Evolutionary conservation across 768 basidiomycete species (phyloP), one percentile per base, ranked within the genome.

Genomic region (Trametes cingulata): DNA sequence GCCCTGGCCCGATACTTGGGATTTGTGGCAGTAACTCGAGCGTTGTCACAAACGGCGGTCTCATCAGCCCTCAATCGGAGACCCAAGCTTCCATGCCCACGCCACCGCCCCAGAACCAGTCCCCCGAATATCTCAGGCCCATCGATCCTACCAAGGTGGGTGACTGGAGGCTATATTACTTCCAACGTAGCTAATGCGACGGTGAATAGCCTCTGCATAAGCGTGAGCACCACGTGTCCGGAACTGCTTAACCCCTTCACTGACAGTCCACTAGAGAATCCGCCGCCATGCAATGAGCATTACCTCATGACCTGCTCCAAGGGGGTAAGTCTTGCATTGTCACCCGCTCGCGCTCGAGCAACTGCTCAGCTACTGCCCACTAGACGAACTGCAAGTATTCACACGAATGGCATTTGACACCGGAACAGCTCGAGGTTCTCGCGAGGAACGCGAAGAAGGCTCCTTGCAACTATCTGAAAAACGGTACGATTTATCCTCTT

Each of bases 271-370:
- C 47, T 71, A 92, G 91, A 92, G 74, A 83, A 80, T 60, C 91
- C 91, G 35, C 90, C 91, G 14, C 91, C 91, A 12, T 92, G 91
- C 77, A 93, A 92, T 67, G 90, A 92, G 73, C 82, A 85, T 69
- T 93, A 93, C 72, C 74, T 92, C 66, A 90, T 91, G 86, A 80
- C 80, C 41, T 92, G 91, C 75, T 88, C 87, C 56, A 91, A 91
- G 78, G 88, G 87, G 27, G 75, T 75, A 39, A 66, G 75, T 57
- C 27, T 22, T n/a, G 29, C n/a, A 19, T 51, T 39, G 10, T 35
- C 9, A 47, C 25, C 15, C 33, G 19, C 22, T 22, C 33, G 17
- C 22, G 15, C 17, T 15, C 3, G 46, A 15, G 12, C 5, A 5
- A 13, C 39, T 48, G 14, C 12, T 6, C 50, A 35, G n/a, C n/a